Base-by-base conservation (phyloP, 495 filamentous ascomycete genomes). In the Penicillium ochrochloron region DNA sequence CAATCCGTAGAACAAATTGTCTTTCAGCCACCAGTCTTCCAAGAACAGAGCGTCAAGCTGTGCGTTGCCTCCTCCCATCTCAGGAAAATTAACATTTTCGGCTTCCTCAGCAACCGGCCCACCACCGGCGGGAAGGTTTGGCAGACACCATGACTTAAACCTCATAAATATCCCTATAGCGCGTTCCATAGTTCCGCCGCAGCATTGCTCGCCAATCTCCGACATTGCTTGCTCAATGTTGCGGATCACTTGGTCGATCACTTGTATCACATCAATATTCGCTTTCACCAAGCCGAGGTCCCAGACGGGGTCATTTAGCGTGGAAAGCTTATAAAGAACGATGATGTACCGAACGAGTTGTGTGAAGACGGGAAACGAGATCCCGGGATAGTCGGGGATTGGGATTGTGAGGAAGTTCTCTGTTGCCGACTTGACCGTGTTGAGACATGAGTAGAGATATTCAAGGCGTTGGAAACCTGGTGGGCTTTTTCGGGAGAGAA, bases 231-330 rank as follows among this genome's bases (percentile, higher is more conserved):
- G 48, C 12, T 62, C 11, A 34, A 56, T 54, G n/a, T 62, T 62
- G 17, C n/a, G 21, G 35, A 62, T 39, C 41, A 77, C 15, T 55
- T 68, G 64, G n/a, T 66, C 57, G 42, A 75, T 64, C 46, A 63
- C 63, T 27, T 51, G 41, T 0, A 68, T 25, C 6, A 71, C 44
- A 25, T 71, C 69, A 7, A 60, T 50, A 0, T 39, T 66, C 11
- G 53, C 12, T 35, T 46, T 39, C 2, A 66, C 69, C 8, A 44
- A 15, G 11, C 34, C 56, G 17, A 33, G 39, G 35, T 72, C 66
- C 69, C 69, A 72, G 7, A 60, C 63, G 1, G 69, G 64, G 53
- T 67, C 63, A 12, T 72, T 63, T 41, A 72, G 57, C 14, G 64
- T 69, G 3, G 69, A 66, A 0, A 72, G 57, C 0, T 63, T 62